A percentile compares a stretch with the other conserved stretches of the same genome.
Conservation (phyloP, 2,329 filamentous ascomycete species). For the Fusarium tricinctum region DNA sequence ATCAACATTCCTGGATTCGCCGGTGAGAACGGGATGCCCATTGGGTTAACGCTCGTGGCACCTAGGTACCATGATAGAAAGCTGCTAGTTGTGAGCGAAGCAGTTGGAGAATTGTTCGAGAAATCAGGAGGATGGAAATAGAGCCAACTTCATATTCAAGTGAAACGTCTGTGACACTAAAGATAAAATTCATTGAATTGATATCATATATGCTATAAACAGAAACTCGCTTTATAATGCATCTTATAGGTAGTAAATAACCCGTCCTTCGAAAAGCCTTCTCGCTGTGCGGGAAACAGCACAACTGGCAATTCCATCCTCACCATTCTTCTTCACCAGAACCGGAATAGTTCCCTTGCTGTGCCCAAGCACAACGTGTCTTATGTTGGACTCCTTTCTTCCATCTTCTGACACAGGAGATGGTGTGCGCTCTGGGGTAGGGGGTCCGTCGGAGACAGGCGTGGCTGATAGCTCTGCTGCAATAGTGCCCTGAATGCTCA, state of each 20-base stretch:
- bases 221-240: not conserved
- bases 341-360: constrained; percentile 49
- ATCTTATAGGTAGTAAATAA: constrained; percentile 46
- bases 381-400: not conserved
- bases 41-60: constrained; percentile 35
- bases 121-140: constrained; percentile 3
- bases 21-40: constrained; percentile 35
- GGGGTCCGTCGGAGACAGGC: constrained; percentile 5
- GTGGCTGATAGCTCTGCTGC: constrained; percentile 41
- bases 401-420: constrained; percentile 31
- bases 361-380: constrained; percentile 46
- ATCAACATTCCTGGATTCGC: constrained; percentile 38
- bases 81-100: constrained; percentile 13
- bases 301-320: constrained; percentile 46
- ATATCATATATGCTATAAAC: constrained; percentile 2
- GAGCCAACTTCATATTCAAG: not conserved
- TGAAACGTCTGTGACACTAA: not conserved
- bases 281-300: constrained; percentile 52
- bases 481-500: constrained; percentile 59
- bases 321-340: constrained; percentile 16
- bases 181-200: not conserved
- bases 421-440: constrained; percentile 31
- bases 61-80: constrained; percentile 35
- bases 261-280: constrained; percentile 52
- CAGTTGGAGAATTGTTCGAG: constrained; percentile 6